Evolutionary conservation across 2,329 filamentous ascomycete genomes (phyloP), one percentile per base, ranked within the genome.

Genomic region (Truncatella angustata): DNA sequence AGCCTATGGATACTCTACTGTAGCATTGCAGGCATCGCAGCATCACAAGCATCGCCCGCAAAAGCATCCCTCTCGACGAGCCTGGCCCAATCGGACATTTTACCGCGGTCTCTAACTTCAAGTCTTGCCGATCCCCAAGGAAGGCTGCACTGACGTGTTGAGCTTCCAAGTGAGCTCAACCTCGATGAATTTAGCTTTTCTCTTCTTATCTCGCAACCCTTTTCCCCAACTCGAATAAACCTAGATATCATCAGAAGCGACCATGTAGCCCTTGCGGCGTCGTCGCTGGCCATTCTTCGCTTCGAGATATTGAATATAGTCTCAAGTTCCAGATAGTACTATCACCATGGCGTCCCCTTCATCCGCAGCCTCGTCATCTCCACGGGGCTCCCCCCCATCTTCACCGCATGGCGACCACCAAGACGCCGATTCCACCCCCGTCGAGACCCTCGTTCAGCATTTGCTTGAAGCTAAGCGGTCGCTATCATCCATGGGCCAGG

Each of bases 391-490:
- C 23, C 60, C 54, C 21, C 56, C 57, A 23, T 46, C 51, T 6
- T 66, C 63, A 3, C 54, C 56, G 11, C 58, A 65, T 57, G 62
- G 60, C 52, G 63, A 70, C 46, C 68, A 68, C 45, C 63, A 69
- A 26, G 72, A 73, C 28, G 69, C 69, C 39, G 62, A 64, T 37
- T 61, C 70, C 24, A 67, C 78, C 4, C 69, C 80, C 21, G 81
- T 96, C 63, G 90, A 96, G 61, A 85, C 84, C 21, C 84, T 97
- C 39, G 89, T 97, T 51, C 82, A 85, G 49, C 86, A 96, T 71
- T 86, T 97, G 32, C 84, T 97, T 36, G 86, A 88, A 26, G 89
- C 93, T 7, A 97, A 97, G 68, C 85, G 90, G 40, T 92, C 92
- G 1, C 80, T 97, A 4, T 89, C 88, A 14, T 91, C 91, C 10